Conservation (phyloP, 78 protist genomes). For the Neovahlkampfia damariscottae region DNA sequence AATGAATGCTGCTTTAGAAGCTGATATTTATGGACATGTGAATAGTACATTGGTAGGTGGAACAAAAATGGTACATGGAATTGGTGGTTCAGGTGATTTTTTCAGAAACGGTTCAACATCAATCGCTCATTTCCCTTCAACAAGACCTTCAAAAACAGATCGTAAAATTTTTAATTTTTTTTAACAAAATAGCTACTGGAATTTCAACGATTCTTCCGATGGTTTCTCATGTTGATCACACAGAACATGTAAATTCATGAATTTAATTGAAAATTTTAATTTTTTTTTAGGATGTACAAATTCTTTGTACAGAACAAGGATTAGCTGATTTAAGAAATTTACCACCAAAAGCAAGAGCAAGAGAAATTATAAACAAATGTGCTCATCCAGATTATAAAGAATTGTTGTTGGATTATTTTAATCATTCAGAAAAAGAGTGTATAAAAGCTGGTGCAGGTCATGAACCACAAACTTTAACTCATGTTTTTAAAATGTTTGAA, state of each 20-base stretch:
- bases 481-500: neutral
- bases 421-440: neutral
- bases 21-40: slow-evolving; percentile 63
- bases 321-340: slow-evolving; percentile 18
- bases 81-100: slow-evolving; percentile 67
- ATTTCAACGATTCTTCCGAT: slow-evolving; percentile 22
- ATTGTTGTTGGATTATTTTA: neutral
- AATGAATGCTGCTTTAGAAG: slow-evolving; percentile 58
- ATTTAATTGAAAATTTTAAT: too few relatives aligned
- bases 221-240: slow-evolving; percentile 17
- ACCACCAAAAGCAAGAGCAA: slow-evolving; percentile 12
- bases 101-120: slow-evolving; percentile 40
- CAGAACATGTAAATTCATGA: too few relatives aligned
- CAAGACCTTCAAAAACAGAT: slow-evolving; percentile 32
- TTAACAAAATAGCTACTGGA: too few relatives aligned
- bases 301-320: slow-evolving; percentile 17
- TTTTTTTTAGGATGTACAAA: too few relatives aligned
- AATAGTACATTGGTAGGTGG: slow-evolving; percentile 47
- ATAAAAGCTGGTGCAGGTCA: neutral
- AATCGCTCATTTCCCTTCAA: slow-evolving; percentile 57
- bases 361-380: slow-evolving; percentile 17
- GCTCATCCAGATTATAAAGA: slow-evolving; percentile 13
- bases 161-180: too few relatives aligned
- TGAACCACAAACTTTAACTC: neutral
- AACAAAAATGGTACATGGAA: slow-evolving; percentile 52